Evolutionary conservation across 208 protist genomes (phyloP), one percentile per base, ranked within the genome.

Genomic region (Wallacemonas sp.): DNA sequence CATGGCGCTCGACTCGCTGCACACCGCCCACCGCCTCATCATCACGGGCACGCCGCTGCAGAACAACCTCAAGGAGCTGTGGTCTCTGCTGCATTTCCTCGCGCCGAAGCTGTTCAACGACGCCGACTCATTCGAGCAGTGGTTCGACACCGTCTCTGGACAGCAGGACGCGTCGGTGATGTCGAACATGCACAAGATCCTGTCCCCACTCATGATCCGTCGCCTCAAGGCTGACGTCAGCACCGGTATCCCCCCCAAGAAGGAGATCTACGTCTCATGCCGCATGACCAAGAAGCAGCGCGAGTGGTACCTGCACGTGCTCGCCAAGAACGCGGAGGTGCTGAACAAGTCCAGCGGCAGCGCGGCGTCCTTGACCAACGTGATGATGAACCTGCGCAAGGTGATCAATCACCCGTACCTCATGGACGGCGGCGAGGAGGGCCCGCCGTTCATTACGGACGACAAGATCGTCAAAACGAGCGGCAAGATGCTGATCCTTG

Each of bases 11-110:
- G 61, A 87, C 55, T 85, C 86, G 6, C 71, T 98, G 57, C 54
- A 78, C 21, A 85, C 88, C 27, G 77, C 80, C 36, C 99, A 94
- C 34, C 81, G 97, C 23, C 86, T 99, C 26, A 92, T 99, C 58
- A 92, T 99, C 38, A 99, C 98, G 2, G 98, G 98, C 32, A 99
- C 98, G 24, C 98, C 95, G 32, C 76, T 99, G 8, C 98, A 99
- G 72, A 99, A 99, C 83, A 98, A 98, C 66, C 77, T 99, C 2
- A 84, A 88, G 64, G 98, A 99, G 75, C 78, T 99, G 26, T 98
- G 97, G 96, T 80, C 90, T 8, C 82, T 99, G 62, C 68, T 99
- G 1, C 96, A 98, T 73, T 99, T 98, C 68, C 69, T 99, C 11
- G 71, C 92, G 2, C 97, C 97, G 36, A 80, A 71, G 16, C 76